phyloP scores from a whole-genome alignment of 305 asterid genomes.

The Fraxinus platypoda region DNA sequence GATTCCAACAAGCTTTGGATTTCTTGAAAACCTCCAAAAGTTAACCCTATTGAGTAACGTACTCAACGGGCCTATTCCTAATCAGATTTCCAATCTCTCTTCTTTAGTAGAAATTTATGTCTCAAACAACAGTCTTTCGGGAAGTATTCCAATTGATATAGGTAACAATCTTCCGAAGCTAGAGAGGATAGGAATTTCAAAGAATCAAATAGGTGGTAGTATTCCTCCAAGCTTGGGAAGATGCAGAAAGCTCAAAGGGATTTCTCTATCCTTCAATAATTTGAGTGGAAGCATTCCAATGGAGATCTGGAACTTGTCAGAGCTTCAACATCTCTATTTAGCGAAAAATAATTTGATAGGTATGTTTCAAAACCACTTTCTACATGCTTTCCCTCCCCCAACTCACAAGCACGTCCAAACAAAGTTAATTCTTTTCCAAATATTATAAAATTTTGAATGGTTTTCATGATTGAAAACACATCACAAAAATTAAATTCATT shows the following conservation, averaged over 20 bases:
- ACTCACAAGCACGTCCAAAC: too few species aligned
- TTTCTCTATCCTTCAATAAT: neutral
- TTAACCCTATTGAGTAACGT: too few species aligned
- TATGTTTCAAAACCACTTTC: neutral
- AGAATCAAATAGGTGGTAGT: neutral
- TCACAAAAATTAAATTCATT: too few species aligned
- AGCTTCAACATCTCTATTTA: neutral
- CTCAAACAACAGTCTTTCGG: neutral
- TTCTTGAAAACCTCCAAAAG: neutral
- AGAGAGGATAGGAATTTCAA: neutral
- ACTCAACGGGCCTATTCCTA: too few species aligned
- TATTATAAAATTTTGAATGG: too few species aligned
- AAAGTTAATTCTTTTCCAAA: too few species aligned
- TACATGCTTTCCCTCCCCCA: neutral
- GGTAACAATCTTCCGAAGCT: neutral
- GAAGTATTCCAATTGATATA: too few species aligned
- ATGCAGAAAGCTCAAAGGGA: neutral
- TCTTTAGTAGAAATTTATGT: neutral
- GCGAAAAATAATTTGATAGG: slow-evolving; percentile 1
- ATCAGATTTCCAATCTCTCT: too few species aligned
- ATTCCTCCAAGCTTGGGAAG: neutral
- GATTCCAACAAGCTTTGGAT: neutral
- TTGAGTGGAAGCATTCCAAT: slow-evolving; percentile 10
- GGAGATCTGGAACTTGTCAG: slow-evolving; percentile 2
- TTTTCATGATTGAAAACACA: too few species aligned